Base-by-base conservation (phyloP, 2,329 filamentous ascomycete genomes). In the Mariannaea sp. region DNA sequence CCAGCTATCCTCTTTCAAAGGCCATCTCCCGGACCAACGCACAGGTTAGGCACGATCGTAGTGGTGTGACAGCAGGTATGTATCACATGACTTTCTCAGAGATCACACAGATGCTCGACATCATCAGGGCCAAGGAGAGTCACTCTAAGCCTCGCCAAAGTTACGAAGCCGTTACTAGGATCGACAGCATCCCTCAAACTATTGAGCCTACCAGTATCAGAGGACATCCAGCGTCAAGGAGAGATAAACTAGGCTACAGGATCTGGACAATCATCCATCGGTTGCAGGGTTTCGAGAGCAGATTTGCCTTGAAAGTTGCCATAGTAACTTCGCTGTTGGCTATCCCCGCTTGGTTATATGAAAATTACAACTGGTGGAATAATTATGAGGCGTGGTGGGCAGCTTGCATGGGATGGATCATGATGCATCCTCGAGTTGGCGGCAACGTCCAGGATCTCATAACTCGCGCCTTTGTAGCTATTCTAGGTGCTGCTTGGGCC, bases 381-480 rank as follows among this genome's bases (percentile, higher is more conserved):
- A 56, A 71, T 7, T 76, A 81, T 47, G 78, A 83, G 49, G 73
- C 70, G 8, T 85, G 82, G 82, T 85, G 82, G 82, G 77, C 77
- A 10, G 80, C 84, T 2, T 74, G 79, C 12, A 76, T 81, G 65
- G 80, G 78, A 17, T 84, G 81, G 81, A 70, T 82, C 29, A 80
- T 82, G 67, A 80, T 73, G 47, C 70, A 74, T 43, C 68, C 71
- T 8, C 72, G 80, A 41, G 79, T 82, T 2, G 82, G 82, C 8
- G 82, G 82, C 8, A 85, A 83, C 49, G 61, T 83, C 7, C 80
- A 83, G 59, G 82, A 85, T 63, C 70, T 85, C 17, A 65, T 82
- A n/a, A 77, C 76, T 2, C 75, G 82, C 52, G 73, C 75, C 3
- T 69, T 78, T 26, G 75, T 77, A 27, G 80, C 74, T 3, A 67